Base-by-base conservation (phyloP, 208 protist genomes). In the Balamuthia mandrillaris region DNA sequence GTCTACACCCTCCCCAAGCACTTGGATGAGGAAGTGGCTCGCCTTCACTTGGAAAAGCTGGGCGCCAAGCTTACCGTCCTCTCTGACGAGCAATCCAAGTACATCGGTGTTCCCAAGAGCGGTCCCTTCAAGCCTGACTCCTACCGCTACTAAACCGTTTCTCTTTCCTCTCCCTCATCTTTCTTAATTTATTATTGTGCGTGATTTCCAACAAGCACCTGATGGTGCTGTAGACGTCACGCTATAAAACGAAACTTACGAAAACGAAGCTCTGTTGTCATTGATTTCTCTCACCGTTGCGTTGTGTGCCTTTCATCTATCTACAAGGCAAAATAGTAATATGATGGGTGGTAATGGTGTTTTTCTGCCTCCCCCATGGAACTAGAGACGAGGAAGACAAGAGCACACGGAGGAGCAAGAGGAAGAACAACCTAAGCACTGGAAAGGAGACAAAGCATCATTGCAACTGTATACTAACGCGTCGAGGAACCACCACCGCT, bases 1-100 rank as follows among this genome's bases (percentile, higher is more conserved):
- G 96, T 99, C 42, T 97, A 98, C 95, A 94, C 98, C 82, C 89
- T 99, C n/a, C 98, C 98, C 79, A 99, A 99, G 93, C 86, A 91
- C 44, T 93, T 99, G 31, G 98, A 99, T 90, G 98, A 99, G 94
- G 96, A 99, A 95, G 98, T 99, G 52, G 98, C 98, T 49, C 92
- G 95, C 39, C 94, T 99, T 33, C 98, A 99, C 92, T 92, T 99
- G 2, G 92, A 79, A 70, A 96, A 98, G 84, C 92, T 99, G 14
- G 97, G 96, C 88, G 98, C 96, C 75, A 98, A 98, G 88, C 95
- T 99, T 41, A 99, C 98, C 68, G 94, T 91, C 56, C 94, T 99
- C 37, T 94, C 94, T 33, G 81, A 93, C 58, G 93, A 96, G 44
- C 98, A 99, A 96, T 93, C 97, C 49, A 92, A 98, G 75, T 99